A percentile compares a stretch with the other conserved stretches of the same genome.
Evolutionary conservation across 2,329 filamentous ascomycete genomes (phyloP).

Genomic region (Fusarium sp.): DNA sequence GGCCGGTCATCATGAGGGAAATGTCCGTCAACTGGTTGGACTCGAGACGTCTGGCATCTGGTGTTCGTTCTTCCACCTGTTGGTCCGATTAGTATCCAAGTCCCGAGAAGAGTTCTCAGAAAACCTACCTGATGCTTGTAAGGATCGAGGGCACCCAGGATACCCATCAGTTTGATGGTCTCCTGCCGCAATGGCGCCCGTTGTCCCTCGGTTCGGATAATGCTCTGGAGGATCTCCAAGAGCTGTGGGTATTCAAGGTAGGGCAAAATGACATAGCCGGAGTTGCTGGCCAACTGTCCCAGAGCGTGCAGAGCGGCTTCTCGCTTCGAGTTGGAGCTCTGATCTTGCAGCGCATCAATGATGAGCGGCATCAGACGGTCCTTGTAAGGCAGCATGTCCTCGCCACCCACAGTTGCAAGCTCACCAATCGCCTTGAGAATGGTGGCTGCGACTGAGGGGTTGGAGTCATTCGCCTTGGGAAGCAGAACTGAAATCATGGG

Average conservation of each 20-base stretch:
- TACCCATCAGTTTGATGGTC: slow-evolving; percentile 96
- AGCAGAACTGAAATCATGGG: slow-evolving; percentile 95
- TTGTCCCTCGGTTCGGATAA: slow-evolving; percentile 88
- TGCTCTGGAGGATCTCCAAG: slow-evolving; percentile 88
- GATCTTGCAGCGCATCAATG: slow-evolving; percentile 90
- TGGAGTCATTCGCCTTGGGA: slow-evolving; percentile 86
- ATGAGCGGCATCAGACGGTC: slow-evolving; percentile 94
- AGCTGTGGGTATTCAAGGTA: slow-evolving; percentile 95
- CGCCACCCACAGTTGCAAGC: slow-evolving; percentile 89
- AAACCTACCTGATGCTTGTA: slow-evolving; percentile 81
- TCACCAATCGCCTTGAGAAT: slow-evolving; percentile 96
- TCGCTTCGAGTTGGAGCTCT: slow-evolving; percentile 87
- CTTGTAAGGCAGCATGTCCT: slow-evolving; percentile 92
- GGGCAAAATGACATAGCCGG: slow-evolving; percentile 95
- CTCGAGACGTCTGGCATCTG: slow-evolving; percentile 73
- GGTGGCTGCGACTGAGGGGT: slow-evolving; percentile 87
- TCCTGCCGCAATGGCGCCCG: slow-evolving; percentile 86
- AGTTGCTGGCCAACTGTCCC: slow-evolving; percentile 92
- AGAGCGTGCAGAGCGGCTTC: slow-evolving; percentile 90
- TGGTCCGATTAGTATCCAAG: slow-evolving; percentile 38
- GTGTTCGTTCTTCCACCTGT: slow-evolving; percentile 88
- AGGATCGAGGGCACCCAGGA: slow-evolving; percentile 91
- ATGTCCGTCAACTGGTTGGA: slow-evolving; percentile 83
- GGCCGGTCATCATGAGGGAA: slow-evolving; percentile 94
- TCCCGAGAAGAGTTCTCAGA: background rate